Evolutionary conservation across 176 grass and related monocot species (phyloP).

Genomic region (Aegilops umbellulata): DNA sequence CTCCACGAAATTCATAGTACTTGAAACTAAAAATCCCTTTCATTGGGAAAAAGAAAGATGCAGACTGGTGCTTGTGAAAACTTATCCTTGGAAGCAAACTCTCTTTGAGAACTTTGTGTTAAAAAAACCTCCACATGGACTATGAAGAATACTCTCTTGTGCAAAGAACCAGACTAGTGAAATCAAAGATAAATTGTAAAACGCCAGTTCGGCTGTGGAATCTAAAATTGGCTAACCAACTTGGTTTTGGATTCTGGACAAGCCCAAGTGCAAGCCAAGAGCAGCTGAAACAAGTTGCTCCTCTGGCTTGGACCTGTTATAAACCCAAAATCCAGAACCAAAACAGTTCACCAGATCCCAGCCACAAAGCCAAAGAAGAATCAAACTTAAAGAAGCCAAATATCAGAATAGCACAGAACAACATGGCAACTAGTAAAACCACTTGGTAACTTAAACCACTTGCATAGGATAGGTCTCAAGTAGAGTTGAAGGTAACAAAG

Average conservation of each 20-base stretch:
- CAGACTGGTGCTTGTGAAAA: no score
- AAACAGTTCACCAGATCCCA: not conserved
- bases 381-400: not conserved
- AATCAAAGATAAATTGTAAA: not conserved
- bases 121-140: no score
- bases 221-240: not conserved
- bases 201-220: not conserved
- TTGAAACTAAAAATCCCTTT: no score
- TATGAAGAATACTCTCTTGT: no score
- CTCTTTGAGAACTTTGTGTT: no score
- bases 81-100: no score
- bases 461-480: slow-evolving; percentile 1
- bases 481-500: slow-evolving; percentile 18
- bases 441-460: not conserved
- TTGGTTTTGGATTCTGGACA: not conserved
- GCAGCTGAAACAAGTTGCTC: not conserved
- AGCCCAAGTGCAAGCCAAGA: not conserved
- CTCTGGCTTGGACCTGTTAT: not conserved
- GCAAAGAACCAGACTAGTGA: no score
- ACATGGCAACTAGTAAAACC: not conserved
- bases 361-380: not conserved
- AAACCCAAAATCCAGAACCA: not conserved
- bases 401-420: not conserved
- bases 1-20: no score
- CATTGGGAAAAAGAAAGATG: no score